These are phyloP conservation scores for Clonostachys rosea DNA, from an alignment of 2,329 filamentous ascomycete genomes.

Conservation along the genomic window DNA sequence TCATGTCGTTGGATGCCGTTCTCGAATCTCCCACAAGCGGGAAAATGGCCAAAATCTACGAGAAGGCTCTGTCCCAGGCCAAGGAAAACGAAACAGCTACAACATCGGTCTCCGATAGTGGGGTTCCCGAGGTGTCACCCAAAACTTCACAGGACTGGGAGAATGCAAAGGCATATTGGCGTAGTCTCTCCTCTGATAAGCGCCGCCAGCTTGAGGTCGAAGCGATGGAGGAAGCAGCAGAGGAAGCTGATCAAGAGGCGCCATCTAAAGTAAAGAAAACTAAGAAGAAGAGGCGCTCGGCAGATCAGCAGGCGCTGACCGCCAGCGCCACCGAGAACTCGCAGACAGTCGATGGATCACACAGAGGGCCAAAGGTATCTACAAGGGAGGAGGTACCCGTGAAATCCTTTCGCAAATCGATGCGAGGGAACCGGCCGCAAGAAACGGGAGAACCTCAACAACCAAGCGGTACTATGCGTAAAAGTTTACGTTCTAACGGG, in stretches of 20 bases:
- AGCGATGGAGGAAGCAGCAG: slow-evolving; percentile 46
- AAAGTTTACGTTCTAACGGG: slow-evolving; percentile 12
- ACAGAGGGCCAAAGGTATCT: not conserved
- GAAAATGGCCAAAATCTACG: slow-evolving; percentile 5
- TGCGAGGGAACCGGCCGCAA: slow-evolving; percentile 28
- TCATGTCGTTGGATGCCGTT: slow-evolving; percentile 69
- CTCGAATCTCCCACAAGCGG: slow-evolving; percentile 49
- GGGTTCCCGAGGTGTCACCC: not conserved
- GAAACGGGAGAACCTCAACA: slow-evolving; percentile 4
- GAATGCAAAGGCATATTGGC: slow-evolving; percentile 66
- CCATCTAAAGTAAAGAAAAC: slow-evolving; percentile 18
- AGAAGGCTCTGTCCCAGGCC: slow-evolving; percentile 13
- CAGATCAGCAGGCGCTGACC: slow-evolving; percentile 1
- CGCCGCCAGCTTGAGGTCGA: slow-evolving; percentile 58
- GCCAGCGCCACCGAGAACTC: not conserved
- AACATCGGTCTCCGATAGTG: not conserved
- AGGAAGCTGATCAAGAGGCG: slow-evolving; percentile 30
- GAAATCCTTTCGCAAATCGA: slow-evolving; percentile 38
- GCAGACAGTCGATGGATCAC: not conserved
- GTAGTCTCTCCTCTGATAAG: slow-evolving; percentile 56
- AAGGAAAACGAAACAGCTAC: slow-evolving; percentile 5
- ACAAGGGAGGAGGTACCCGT: not conserved
- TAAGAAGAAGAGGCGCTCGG: slow-evolving; percentile 25
- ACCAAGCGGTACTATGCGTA: slow-evolving; percentile 16
- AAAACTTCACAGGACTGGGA: slow-evolving; percentile 53